Percentiles rank a stretch among this genome's conserved stretches.
These are phyloP conservation scores for Rosa rugosa DNA, from an alignment of 306 rosid genomes.

Conservation along the genomic window DNA sequence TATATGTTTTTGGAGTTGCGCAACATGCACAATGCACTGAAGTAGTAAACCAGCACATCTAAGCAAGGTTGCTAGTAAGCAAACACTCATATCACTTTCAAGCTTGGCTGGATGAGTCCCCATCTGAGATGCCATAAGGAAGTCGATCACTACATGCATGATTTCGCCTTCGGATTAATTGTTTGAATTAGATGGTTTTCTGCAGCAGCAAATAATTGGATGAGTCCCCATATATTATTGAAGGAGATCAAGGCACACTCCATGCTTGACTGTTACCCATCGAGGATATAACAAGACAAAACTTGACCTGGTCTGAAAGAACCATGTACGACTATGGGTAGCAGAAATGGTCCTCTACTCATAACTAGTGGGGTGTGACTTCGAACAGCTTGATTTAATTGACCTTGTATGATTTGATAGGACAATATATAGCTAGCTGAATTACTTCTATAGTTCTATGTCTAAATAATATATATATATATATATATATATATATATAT, in stretches of 20 bases:
- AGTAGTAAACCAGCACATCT: neutral
- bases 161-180: conserved; percentile 17
- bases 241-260: conserved; percentile 34
- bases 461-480: neutral
- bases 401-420: neutral
- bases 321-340: conserved; percentile 26
- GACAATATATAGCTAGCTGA: neutral
- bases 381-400: neutral
- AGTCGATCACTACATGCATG: conserved; percentile 19
- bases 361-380: conserved; percentile 16
- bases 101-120: conserved; percentile 49
- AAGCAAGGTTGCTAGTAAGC: neutral
- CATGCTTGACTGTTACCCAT: conserved; percentile 31
- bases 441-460: neutral
- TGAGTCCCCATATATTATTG: conserved; percentile 30
- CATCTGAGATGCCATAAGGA: conserved; percentile 15
- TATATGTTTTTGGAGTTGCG: neutral
- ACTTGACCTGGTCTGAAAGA: conserved; percentile 32
- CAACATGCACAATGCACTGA: neutral
- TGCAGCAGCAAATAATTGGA: conserved; percentile 40
- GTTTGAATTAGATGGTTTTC: conserved; percentile 39
- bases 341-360: conserved; percentile 29
- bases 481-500: neutral
- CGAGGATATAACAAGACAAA: conserved; percentile 36
- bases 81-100: conserved; percentile 34